These are phyloP conservation scores for Laetiporus sulphureus DNA, from an alignment of 1,284 basidiomycete genomes.

Conservation along the genomic window DNA sequence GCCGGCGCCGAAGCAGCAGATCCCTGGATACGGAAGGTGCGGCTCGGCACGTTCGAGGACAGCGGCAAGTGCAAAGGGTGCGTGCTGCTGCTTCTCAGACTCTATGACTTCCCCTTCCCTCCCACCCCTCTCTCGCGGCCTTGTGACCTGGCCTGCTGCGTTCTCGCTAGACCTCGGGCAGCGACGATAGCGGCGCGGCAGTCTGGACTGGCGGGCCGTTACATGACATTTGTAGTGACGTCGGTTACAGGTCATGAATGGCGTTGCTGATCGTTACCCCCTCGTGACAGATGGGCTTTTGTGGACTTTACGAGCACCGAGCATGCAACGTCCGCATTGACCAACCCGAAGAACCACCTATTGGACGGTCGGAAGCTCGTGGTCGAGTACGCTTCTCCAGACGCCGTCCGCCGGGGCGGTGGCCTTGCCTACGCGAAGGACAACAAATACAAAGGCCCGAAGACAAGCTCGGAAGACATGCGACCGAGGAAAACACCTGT, in stretches of 20 bases:
- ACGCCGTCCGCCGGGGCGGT: constrained; percentile 75
- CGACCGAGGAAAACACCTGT: constrained; percentile 9
- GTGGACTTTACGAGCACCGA: constrained; percentile 82
- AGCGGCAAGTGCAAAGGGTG: constrained; percentile 94
- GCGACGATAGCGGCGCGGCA: too few relatives aligned
- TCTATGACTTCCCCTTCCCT: neutral
- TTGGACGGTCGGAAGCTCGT: constrained; percentile 81
- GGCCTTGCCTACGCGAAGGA: constrained; percentile 31
- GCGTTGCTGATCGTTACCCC: too few relatives aligned
- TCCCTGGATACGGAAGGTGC: constrained; percentile 78
- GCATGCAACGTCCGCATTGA: constrained; percentile 77
- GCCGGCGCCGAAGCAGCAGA: constrained; percentile 17
- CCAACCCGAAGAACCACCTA: constrained; percentile 80
- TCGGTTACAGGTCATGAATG: too few relatives aligned
- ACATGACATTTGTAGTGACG: too few relatives aligned
- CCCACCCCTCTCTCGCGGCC: too few relatives aligned
- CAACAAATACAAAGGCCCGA: constrained; percentile 9
- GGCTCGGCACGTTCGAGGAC: constrained; percentile 95
- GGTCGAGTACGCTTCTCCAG: constrained; percentile 84
- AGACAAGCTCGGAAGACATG: constrained; percentile 7
- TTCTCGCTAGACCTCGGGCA: too few relatives aligned
- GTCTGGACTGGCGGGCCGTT: too few relatives aligned
- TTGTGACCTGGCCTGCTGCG: too few relatives aligned
- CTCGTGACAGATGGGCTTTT: constrained; percentile 76
- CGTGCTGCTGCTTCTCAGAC: constrained; percentile 18